phyloP scores from a whole-genome alignment of 1,139 yeast genomes.

The Trichomonascaceae sp. region DNA sequence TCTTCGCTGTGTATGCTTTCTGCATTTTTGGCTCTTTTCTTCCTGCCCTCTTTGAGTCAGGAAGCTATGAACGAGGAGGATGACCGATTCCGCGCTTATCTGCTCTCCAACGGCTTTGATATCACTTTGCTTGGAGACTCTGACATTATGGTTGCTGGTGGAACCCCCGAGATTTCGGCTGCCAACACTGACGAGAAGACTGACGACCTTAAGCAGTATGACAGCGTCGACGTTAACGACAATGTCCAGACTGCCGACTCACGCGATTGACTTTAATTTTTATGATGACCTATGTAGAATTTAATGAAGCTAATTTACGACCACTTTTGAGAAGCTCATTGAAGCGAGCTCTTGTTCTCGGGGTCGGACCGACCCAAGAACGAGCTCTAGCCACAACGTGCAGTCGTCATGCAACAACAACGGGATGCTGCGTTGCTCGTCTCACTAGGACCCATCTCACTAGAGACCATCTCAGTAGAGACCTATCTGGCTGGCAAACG shows the following conservation, averaged over 20 bases:
- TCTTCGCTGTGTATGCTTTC: conserved; percentile 64
- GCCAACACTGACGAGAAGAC: background rate
- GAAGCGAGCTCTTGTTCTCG: too few relatives aligned
- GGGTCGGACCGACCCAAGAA: too few relatives aligned
- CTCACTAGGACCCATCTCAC: too few relatives aligned
- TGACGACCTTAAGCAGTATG: conserved; percentile 2
- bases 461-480: too few relatives aligned
- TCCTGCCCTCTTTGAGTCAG: conserved; percentile 72
- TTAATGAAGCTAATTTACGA: too few relatives aligned
- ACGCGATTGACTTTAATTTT: background rate
- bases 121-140: conserved; percentile 17
- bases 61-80: conserved; percentile 74
- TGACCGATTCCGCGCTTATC: conserved; percentile 49
- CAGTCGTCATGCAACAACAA: too few relatives aligned
- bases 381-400: too few relatives aligned
- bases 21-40: conserved; percentile 54
- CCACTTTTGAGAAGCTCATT: too few relatives aligned
- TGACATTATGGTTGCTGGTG: conserved; percentile 4
- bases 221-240: too few relatives aligned
- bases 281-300: too few relatives aligned
- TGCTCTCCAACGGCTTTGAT: conserved; percentile 27
- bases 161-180: conserved; percentile 3
- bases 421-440: too few relatives aligned
- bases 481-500: conserved; percentile 34
- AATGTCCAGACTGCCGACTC: too few relatives aligned